Conservation (phyloP, 2,329 filamentous ascomycete genomes). For the Alternaria arborescens region DNA sequence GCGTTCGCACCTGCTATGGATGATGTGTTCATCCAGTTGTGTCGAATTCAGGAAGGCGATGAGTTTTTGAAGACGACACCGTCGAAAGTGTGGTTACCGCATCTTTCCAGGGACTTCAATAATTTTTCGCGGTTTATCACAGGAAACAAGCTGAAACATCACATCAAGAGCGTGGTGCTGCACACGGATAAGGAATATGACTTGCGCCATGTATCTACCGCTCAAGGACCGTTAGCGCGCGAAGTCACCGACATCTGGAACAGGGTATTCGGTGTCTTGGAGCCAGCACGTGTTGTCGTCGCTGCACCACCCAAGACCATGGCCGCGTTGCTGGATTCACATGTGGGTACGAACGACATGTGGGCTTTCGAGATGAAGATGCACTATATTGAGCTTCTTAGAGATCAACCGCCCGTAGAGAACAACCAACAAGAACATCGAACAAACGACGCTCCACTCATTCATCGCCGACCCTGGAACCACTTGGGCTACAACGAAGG, state of each 20-base stretch:
- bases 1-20: slow-evolving; percentile 44
- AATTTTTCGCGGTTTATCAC: slow-evolving; percentile 30
- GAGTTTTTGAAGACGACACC: slow-evolving; percentile 36
- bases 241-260: slow-evolving; percentile 53
- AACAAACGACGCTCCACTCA: slow-evolving; percentile 50
- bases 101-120: slow-evolving; percentile 28
- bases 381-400: slow-evolving; percentile 65
- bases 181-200: slow-evolving; percentile 53
- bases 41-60: slow-evolving; percentile 42
- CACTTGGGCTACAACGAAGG: slow-evolving; percentile 76
- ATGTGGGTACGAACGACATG: slow-evolving; percentile 64
- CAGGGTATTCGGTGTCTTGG: slow-evolving; percentile 37
- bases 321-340: slow-evolving; percentile 66
- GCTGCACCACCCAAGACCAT: slow-evolving; percentile 69
- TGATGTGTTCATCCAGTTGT: slow-evolving; percentile 45
- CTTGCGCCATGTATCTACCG: slow-evolving; percentile 35
- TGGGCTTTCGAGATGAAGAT: slow-evolving; percentile 71
- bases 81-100: slow-evolving; percentile 42
- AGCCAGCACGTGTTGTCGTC: slow-evolving; percentile 48
- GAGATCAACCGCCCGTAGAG: slow-evolving; percentile 14
- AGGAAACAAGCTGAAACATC: slow-evolving; percentile 35
- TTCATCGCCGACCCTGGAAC: slow-evolving; percentile 71
- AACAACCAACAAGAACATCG: slow-evolving; percentile 11
- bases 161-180: slow-evolving; percentile 60
- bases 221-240: slow-evolving; percentile 58